Conservation (phyloP, 345 rosid genomes). For the Eucalyptus tenuipes region DNA sequence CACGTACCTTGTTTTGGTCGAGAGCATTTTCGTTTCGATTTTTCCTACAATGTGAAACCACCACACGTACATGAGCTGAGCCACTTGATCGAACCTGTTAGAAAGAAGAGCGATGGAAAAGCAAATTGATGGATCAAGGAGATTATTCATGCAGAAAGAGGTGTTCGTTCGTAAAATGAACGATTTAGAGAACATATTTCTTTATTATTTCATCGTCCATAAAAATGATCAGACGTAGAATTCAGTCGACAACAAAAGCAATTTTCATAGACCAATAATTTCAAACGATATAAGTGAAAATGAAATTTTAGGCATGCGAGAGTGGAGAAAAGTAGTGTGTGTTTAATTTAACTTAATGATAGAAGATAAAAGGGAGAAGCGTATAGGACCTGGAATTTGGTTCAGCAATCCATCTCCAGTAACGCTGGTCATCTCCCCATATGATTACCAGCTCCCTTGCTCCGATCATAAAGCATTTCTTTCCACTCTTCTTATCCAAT, state of each 20-base stretch:
- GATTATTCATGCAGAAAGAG: not conserved
- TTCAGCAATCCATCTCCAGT: not conserved
- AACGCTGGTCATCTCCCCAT: not conserved
- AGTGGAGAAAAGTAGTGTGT: too few relatives aligned
- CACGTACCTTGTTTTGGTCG: not conserved
- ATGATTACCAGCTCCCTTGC: fast-evolving
- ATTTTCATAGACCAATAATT: too few relatives aligned
- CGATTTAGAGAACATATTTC: not conserved
- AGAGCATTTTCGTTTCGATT: not conserved
- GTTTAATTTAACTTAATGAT: not conserved
- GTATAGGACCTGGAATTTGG: not conserved
- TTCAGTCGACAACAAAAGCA: too few relatives aligned
- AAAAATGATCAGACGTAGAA: too few relatives aligned
- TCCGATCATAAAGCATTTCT: not conserved
- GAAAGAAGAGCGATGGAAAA: not conserved
- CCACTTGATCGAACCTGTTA: not conserved
- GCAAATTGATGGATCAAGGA: not conserved
- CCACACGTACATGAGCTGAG: not conserved
- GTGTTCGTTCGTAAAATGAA: fast-evolving
- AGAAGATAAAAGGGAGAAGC: not conserved
- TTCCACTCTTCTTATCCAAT: not conserved
- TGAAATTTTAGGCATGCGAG: too few relatives aligned
- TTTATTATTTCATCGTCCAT: too few relatives aligned
- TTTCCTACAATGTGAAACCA: not conserved
- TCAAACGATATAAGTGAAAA: too few relatives aligned